Conservation (phyloP, 2,329 filamentous ascomycete species). For the Colletotrichum cordylinicola region DNA sequence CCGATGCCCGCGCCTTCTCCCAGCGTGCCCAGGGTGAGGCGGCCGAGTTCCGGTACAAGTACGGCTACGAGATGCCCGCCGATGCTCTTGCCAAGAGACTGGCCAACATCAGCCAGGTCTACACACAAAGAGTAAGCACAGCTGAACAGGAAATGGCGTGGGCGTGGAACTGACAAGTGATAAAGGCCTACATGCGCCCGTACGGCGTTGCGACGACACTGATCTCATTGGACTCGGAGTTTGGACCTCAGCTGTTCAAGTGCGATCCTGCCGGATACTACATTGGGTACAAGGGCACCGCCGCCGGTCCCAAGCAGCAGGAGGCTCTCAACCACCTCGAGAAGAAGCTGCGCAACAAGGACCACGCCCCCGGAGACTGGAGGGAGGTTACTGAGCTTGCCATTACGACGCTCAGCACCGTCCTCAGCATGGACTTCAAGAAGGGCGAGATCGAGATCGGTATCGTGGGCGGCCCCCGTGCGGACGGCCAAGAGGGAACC, state of each 20-base stretch:
- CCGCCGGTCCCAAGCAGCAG: conserved; percentile 96
- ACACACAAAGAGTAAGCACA: conserved; percentile 84
- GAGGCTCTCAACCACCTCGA: conserved; percentile 98
- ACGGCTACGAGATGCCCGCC: conserved; percentile 98
- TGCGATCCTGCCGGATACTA: conserved; percentile 98
- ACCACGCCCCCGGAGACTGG: conserved; percentile 89
- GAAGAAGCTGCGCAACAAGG: conserved; percentile 99
- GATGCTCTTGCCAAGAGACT: conserved; percentile 95
- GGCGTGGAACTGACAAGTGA: conserved; percentile 24
- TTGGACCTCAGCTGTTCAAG: conserved; percentile 95
- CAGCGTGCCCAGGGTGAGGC: conserved; percentile 94
- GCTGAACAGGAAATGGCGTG: background rate
- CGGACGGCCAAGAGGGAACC: conserved; percentile 83
- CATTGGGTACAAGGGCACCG: conserved; percentile 97
- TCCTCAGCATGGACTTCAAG: conserved; percentile 99
- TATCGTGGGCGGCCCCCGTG: conserved; percentile 87
- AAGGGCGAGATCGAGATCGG: conserved; percentile 98
- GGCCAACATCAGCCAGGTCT: conserved; percentile 99
- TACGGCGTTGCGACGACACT: conserved; percentile 95
- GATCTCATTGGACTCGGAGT: conserved; percentile 91
- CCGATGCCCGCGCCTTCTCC: conserved; percentile 92
- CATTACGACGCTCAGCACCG: conserved; percentile 93
- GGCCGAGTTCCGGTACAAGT: conserved; percentile 98
- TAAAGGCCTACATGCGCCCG: conserved; percentile 91
- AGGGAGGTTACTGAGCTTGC: conserved; percentile 97